phyloP scores from a whole-genome alignment of 768 basidiomycete genomes.

The Leccinum subtestaceum region DNA sequence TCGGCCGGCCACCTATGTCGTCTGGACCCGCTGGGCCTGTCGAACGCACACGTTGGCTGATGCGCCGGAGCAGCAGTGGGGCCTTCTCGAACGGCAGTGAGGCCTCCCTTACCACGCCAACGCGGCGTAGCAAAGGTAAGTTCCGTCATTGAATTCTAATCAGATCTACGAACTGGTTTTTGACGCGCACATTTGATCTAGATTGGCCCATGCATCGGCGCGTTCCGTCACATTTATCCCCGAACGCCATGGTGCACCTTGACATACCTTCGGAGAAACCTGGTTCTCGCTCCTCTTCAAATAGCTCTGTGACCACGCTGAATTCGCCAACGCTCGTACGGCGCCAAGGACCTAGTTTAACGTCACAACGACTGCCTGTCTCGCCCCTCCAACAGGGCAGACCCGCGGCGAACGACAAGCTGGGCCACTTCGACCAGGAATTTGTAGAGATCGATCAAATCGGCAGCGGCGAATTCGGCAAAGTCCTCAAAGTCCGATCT shows the following conservation, averaged over 20 bases:
- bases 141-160: constrained; percentile 44
- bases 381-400: constrained; percentile 23
- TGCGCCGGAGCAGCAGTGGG: constrained; percentile 78
- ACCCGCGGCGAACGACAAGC: constrained; percentile 46
- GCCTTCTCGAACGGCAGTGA: constrained; percentile 79
- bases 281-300: constrained; percentile 57
- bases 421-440: constrained; percentile 73
- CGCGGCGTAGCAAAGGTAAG: constrained; percentile 48
- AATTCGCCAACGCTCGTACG: constrained; percentile 46
- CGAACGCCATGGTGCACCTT: constrained; percentile 39
- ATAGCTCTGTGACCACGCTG: constrained; percentile 44
- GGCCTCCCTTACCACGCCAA: constrained; percentile 59
- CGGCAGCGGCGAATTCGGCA: constrained; percentile 91
- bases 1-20: constrained; percentile 51
- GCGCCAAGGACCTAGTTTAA: constrained; percentile 27
- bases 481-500: constrained; percentile 78
- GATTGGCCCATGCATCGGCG: constrained; percentile 58
- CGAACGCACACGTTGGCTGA: constrained; percentile 55
- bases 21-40: constrained; percentile 32
- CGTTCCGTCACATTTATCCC: constrained; percentile 47
- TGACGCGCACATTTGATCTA: constrained; percentile 23
- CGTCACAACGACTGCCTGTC: constrained; percentile 23
- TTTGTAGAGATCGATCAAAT: constrained; percentile 79
- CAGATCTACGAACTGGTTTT: not conserved
- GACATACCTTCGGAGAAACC: constrained; percentile 44